Base-by-base conservation (phyloP, 495 filamentous ascomycete species). In the Penicillium canariense region DNA sequence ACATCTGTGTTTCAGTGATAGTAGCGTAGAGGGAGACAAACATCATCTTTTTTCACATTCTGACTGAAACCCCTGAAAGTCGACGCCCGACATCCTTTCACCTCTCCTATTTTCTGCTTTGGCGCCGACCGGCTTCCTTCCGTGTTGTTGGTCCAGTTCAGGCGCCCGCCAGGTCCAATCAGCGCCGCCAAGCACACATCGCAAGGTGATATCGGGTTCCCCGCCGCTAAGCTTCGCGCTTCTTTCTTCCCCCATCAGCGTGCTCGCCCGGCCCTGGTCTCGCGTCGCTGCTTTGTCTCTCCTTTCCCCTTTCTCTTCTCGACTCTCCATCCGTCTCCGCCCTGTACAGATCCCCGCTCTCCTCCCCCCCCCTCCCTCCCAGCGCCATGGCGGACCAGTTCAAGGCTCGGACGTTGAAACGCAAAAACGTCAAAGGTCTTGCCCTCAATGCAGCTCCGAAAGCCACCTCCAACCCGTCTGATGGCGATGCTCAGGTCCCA, bases 371-470 rank as follows among this genome's bases (percentile, higher is more conserved):
- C 15, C 36, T 42, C 56, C 53, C 46, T 49, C 38, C 47, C 59
- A 69, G 40, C 50, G 61, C 65, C 75, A 96, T 96, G 91, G 79
- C 87, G 58, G 92, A 95, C 71, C 72, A 77, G 63, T 95, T 97
- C 68, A 87, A 92, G 64, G 83, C 87, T 65, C 87, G 89, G 75
- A 91, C 95, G 45, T 83, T 98, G 81, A 96, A 96, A 83, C 87
- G 93, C 75, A 96, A 97, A 81, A 98, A 97, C 68, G 83, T 92
- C 70, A 97, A 96, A 71, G 94, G 92, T n/a, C 85, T 98, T 15
- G 89, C 87, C 48, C 74, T 97, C 61, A 87, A 81, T 60, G 81
- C 84, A 17, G 80, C 88, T 15, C 83, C 87, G 20, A 78, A 85
- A n/a, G 71, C 78, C 52, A 51, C 79, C 30, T 60, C 78, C 9